phyloP scores from a whole-genome alignment of 1,284 basidiomycete species.

The Ustilago loliicola region DNA sequence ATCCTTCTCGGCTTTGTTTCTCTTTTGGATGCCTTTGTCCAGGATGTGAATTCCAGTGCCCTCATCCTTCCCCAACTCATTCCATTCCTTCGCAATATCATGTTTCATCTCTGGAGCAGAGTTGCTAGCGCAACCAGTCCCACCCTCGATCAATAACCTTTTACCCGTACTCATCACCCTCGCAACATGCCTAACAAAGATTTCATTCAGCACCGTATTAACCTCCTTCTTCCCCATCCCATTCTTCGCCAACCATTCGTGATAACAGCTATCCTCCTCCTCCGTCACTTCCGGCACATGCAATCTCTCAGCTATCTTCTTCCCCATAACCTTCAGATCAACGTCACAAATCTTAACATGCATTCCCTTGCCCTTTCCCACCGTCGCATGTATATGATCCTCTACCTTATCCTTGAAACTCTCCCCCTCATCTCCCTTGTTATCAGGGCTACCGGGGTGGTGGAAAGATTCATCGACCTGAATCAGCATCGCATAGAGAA shows the following conservation, averaged over 20 bases:
- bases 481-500: background rate
- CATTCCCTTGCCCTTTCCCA: background rate
- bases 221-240: background rate
- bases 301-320: background rate
- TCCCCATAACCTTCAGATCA: background rate
- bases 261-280: conserved; percentile 12
- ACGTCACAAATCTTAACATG: background rate
- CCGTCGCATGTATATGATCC: background rate
- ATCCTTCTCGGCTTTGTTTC: background rate
- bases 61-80: no score
- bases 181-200: conserved; percentile 27
- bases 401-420: background rate
- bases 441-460: background rate
- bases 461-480: background rate
- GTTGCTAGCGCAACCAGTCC: conserved; percentile 15
- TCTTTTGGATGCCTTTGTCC: background rate
- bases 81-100: background rate
- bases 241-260: background rate
- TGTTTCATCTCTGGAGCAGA: background rate
- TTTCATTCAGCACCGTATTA: conserved; percentile 34
- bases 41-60: background rate
- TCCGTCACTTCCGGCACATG: background rate
- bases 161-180: background rate
- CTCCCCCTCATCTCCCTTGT: no score
- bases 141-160: background rate